Evolutionary conservation across 352 stramenopile species (phyloP), one percentile per base, ranked within the genome.

Genomic region (Phytophthora hybrid): DNA sequence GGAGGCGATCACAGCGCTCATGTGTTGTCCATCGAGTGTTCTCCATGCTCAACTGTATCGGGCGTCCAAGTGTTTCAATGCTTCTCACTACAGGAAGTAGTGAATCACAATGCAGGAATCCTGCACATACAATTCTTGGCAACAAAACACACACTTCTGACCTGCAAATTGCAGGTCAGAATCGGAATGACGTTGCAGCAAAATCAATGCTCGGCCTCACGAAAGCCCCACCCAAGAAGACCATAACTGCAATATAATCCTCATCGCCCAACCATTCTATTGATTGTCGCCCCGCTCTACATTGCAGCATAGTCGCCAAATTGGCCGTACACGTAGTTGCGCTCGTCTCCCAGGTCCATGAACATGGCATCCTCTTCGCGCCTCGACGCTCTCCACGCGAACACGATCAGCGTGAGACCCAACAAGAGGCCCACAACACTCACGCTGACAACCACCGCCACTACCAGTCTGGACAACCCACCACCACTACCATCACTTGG

Each of bases 221-320:
- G 29, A 31, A 31, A 31, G 29, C 29, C 5, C 29, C 4, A 46
- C 7, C 6, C 37, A 46, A 46, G 13, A 46, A 46, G 37, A n/a
- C 13, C 14, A 44, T 14, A 44, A 44, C 4, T 5, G 37, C 37
- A 44, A 18, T 18, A 46, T 18, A 46, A n/a, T 18, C 37, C 44
- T 23, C 18, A 51, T 51, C 18, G 44, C 6, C 19, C 18, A n/a
- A 13, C 18, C 16, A 51, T 21, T 55, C 19, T 55, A 55, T 55
- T 53, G 46, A n/a, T 26, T 34, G 39, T 53, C 37, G 61, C 16
- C 54, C 23, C 63, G 39, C 8, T 56, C 55, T 78, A 87, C 80
- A 87, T 87, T 16, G 80, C 80, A 39, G 80, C 80, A 46, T 87
- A 87, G 67, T 85, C 73, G 31, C 74, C 78, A 34, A 74, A 80